Conservation (phyloP, 2,329 filamentous ascomycete genomes). For the Colletotrichum cereale region DNA sequence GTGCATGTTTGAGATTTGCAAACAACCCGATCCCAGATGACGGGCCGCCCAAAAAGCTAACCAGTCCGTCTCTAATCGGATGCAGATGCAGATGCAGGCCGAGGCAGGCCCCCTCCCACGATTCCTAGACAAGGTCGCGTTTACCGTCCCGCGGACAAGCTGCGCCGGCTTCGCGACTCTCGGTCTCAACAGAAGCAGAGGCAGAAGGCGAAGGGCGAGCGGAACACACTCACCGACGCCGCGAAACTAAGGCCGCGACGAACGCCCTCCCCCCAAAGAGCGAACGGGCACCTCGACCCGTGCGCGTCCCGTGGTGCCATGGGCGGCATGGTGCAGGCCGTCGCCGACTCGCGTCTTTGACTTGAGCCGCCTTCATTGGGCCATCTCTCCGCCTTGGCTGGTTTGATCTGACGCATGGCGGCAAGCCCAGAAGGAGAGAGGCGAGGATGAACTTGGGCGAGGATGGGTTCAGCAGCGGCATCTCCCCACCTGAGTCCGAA, state of each 20-base stretch:
- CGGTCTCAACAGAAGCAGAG: background rate
- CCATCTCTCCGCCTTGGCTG: background rate
- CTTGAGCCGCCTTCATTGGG: background rate
- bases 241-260: background rate
- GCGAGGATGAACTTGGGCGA: too few species aligned
- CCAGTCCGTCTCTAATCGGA: too few species aligned
- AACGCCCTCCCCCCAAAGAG: too few species aligned
- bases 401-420: background rate
- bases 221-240: background rate
- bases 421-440: too few species aligned
- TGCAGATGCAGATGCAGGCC: background rate
- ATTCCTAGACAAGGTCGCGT: background rate
- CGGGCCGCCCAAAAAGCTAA: too few species aligned
- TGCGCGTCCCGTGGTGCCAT: background rate
- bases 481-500: constrained; percentile 27
- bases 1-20: background rate
- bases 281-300: background rate
- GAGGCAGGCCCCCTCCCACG: background rate
- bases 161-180: background rate
- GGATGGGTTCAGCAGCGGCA: background rate
- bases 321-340: background rate
- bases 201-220: background rate
- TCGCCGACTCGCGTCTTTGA: background rate
- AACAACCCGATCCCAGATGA: too few species aligned
- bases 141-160: background rate